Conservation (phyloP, 225 moss, liverwort and hornwort genomes). For the Ulota crispa region DNA sequence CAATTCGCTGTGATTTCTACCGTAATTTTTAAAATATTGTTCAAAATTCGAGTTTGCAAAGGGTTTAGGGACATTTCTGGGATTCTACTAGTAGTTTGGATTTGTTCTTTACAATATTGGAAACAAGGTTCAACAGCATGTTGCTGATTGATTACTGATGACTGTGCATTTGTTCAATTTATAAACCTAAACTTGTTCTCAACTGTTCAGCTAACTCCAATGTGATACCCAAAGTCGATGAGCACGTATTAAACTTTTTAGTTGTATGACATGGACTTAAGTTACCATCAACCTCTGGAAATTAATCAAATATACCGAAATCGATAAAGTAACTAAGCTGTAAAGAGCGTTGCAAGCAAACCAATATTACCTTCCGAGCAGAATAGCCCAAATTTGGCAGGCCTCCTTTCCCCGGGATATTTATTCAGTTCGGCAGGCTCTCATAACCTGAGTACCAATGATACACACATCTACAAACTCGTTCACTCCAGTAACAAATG, state of each 20-base stretch:
- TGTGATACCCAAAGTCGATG: background rate
- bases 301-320: background rate
- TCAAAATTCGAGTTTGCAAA: background rate
- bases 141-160: background rate
- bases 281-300: background rate
- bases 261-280: too few species aligned
- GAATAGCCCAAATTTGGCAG: background rate
- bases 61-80: background rate
- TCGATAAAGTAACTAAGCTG: background rate
- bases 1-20: background rate
- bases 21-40: background rate
- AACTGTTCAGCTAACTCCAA: too few species aligned
- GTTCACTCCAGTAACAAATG: background rate
- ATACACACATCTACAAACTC: background rate
- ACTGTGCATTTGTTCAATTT: background rate
- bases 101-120: background rate
- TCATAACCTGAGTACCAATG: background rate
- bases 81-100: background rate
- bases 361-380: background rate
- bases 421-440: background rate
- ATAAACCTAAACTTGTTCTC: background rate
- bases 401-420: background rate
- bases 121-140: background rate
- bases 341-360: background rate
- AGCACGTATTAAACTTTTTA: accelerated